These are phyloP conservation scores for Aspergillus niger DNA, from an alignment of 2,329 filamentous ascomycete species.

Conservation along the genomic window DNA sequence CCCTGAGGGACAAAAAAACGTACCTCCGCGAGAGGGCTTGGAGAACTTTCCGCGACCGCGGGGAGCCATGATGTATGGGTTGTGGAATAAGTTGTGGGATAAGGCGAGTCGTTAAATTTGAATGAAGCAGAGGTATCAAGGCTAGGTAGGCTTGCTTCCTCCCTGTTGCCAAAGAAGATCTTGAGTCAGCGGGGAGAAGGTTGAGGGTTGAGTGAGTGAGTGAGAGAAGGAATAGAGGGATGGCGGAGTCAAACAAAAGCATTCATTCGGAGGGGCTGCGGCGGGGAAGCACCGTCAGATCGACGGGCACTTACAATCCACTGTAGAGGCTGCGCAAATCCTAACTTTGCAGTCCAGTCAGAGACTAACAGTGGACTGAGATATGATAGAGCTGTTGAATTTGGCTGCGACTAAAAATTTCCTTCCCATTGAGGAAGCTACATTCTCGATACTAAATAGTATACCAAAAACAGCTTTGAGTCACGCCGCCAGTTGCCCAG, in stretches of 20 bases:
- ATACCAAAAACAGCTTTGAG: not conserved
- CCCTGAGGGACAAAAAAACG: constrained; percentile 25
- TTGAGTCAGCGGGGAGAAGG: not conserved
- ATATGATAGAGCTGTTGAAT: too few species aligned
- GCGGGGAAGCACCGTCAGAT: not conserved
- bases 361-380: too few species aligned
- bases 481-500: not conserved
- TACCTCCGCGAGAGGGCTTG: constrained; percentile 91
- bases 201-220: too few species aligned
- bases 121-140: not conserved
- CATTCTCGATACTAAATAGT: too few species aligned
- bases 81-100: not conserved
- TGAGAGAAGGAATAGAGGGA: too few species aligned
- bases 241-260: too few species aligned
- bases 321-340: not conserved
- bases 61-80: constrained; percentile 40
- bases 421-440: too few species aligned
- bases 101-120: too few species aligned
- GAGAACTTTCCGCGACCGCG: constrained; percentile 89
- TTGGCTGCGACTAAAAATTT: too few species aligned
- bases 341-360: too few species aligned
- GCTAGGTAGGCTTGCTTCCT: too few species aligned
- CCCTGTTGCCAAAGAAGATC: not conserved
- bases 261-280: not conserved
- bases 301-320: not conserved